Evolutionary conservation across 2,329 filamentous ascomycete genomes (phyloP).

Genomic region (Aspergillus sergii): DNA sequence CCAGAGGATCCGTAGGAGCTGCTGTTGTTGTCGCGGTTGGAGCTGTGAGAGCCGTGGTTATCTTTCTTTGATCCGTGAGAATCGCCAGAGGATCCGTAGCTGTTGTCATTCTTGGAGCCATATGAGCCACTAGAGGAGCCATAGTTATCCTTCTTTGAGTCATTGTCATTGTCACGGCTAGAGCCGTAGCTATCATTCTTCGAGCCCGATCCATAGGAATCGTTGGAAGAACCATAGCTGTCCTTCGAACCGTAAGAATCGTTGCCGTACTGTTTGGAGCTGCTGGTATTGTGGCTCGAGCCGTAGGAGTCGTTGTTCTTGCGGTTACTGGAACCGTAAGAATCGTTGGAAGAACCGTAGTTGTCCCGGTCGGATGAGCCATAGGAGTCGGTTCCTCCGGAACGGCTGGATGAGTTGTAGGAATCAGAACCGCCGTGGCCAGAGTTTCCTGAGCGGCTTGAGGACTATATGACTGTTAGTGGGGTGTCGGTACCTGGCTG

Average conservation of each 20-base stretch:
- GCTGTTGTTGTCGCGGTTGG: not conserved
- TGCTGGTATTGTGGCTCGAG: not conserved
- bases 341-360: not conserved
- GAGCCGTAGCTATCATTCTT: not conserved
- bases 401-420: not conserved
- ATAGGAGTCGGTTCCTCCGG: not conserved
- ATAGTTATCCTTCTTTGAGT: not conserved
- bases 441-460: not conserved
- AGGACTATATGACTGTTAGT: not conserved
- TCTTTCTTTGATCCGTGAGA: not conserved
- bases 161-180: not conserved
- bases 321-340: not conserved
- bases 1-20: not conserved
- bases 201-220: not conserved
- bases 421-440: not conserved
- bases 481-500: not conserved
- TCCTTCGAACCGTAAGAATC: not conserved
- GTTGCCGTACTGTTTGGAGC: no score
- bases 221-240: not conserved
- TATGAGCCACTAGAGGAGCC: not conserved
- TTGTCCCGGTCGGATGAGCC: not conserved
- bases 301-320: not conserved
- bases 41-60: not conserved
- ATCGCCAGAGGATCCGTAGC: not conserved
- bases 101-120: not conserved